Conservation (phyloP, 2,329 filamentous ascomycete species). For the Arthrobotrys pseudoclavata region DNA sequence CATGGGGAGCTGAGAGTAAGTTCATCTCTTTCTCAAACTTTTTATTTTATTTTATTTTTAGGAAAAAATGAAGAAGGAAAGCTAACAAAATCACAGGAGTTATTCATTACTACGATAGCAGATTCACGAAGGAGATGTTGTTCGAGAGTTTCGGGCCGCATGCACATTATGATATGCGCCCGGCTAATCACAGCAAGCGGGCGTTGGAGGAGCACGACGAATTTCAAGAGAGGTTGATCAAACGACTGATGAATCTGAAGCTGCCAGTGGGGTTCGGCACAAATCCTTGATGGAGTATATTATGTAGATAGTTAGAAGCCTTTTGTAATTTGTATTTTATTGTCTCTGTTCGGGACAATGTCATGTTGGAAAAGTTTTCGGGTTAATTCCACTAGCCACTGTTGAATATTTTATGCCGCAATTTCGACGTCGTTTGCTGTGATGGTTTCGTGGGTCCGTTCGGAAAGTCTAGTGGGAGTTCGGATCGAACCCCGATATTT, state of each 20-base stretch:
- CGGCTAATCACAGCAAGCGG: conserved; percentile 14
- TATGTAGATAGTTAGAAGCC: background rate
- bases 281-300: background rate
- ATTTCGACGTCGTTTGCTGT: too few species aligned
- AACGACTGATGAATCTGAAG: conserved; percentile 6
- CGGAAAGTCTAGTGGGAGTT: background rate
- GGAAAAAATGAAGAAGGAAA: background rate
- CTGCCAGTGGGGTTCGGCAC: conserved; percentile 20
- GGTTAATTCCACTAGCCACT: too few species aligned
- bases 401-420: too few species aligned
- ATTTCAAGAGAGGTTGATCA: conserved; percentile 5
- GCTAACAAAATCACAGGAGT: background rate
- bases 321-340: too few species aligned
- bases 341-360: too few species aligned
- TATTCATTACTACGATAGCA: conserved; percentile 22
- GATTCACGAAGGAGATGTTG: conserved; percentile 22
- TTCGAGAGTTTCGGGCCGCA: conserved; percentile 31
- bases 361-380: too few species aligned
- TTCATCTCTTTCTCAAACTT: background rate
- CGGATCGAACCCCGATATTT: background rate
- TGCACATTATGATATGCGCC: conserved; percentile 19
- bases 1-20: conserved; percentile 24
- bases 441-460: background rate
- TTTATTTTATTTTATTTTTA: background rate
- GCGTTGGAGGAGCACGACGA: conserved; percentile 23